phyloP scores from a whole-genome alignment of 1,284 basidiomycete species.

The Malassezia sp. region DNA sequence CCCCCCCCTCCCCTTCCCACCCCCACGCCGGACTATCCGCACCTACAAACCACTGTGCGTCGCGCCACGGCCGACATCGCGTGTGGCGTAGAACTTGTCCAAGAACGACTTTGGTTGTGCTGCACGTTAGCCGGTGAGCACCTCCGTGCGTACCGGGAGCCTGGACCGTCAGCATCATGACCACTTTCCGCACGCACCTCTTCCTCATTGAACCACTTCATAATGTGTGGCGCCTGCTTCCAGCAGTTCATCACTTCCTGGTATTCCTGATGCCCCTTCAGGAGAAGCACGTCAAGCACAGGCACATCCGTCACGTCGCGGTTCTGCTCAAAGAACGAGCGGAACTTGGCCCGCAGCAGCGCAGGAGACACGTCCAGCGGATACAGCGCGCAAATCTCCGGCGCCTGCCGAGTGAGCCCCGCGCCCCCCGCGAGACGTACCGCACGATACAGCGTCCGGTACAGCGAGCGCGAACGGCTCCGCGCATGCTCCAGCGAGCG shows the following conservation, averaged over 20 bases:
- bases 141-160: conserved; percentile 29
- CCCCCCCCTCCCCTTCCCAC: no score
- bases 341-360: conserved; percentile 69
- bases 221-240: conserved; percentile 58
- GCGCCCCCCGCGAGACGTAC: conserved; percentile 51
- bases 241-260: conserved; percentile 87
- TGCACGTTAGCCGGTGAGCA: conserved; percentile 24
- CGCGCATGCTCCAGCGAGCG: conserved; percentile 59
- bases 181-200: conserved; percentile 37
- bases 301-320: conserved; percentile 68
- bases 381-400: conserved; percentile 75
- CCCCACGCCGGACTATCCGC: no score
- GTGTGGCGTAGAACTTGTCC: conserved; percentile 64
- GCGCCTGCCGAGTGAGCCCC: conserved; percentile 55
- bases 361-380: conserved; percentile 70
- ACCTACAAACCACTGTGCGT: conserved; percentile 16
- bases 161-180: not conserved
- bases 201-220: conserved; percentile 49
- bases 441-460: conserved; percentile 81
- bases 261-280: conserved; percentile 76
- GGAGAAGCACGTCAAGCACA: conserved; percentile 74
- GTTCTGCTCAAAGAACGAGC: conserved; percentile 78
- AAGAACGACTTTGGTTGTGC: conserved; percentile 56
- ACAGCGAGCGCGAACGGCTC: conserved; percentile 63
- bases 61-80: conserved; percentile 41